Percentiles rank a stretch among this genome's conserved stretches.
phyloP scores from a whole-genome alignment of 306 rosid species.

The Cyamopsis tetragonoloba region DNA sequence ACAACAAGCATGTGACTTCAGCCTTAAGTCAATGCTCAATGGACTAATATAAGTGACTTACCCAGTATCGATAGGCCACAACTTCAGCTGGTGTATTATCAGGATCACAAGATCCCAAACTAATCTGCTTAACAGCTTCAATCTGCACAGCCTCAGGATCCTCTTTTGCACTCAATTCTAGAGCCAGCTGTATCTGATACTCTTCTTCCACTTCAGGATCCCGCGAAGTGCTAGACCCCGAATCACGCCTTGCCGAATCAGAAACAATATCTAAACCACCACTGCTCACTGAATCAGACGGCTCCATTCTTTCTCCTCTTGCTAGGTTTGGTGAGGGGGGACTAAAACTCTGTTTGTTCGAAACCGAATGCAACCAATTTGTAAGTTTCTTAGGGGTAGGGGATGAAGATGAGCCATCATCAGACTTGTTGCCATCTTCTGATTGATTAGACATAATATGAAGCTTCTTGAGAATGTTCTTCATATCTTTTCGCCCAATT shows the following conservation, averaged over 20 bases:
- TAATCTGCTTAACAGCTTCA: slow-evolving; percentile 98
- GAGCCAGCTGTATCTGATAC: slow-evolving; percentile 91
- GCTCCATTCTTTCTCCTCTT: slow-evolving; percentile 52
- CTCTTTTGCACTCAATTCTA: slow-evolving; percentile 93
- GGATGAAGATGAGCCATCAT: slow-evolving; percentile 49
- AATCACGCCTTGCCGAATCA: slow-evolving; percentile 57
- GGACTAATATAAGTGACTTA: slow-evolving; percentile 45
- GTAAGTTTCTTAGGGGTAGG: slow-evolving; percentile 51
- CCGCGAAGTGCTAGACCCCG: slow-evolving; percentile 70
- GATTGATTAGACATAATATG: slow-evolving; percentile 82
- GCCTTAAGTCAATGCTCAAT: slow-evolving; percentile 31
- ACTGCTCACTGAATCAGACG: slow-evolving; percentile 51
- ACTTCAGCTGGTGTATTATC: slow-evolving; percentile 94
- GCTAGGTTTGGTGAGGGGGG: slow-evolving; percentile 53
- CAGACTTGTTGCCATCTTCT: slow-evolving; percentile 49
- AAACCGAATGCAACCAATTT: slow-evolving; percentile 73
- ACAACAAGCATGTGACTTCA: slow-evolving; percentile 25
- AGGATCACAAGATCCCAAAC: slow-evolving; percentile 89
- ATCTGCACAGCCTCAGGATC: slow-evolving; percentile 99
- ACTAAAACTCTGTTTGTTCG: slow-evolving; percentile 54
- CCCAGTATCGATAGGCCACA: slow-evolving; percentile 93
- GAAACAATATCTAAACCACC: slow-evolving; percentile 53
- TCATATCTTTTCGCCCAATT: slow-evolving; percentile 56
- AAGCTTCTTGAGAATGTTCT: slow-evolving; percentile 90
- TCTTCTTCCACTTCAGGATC: slow-evolving; percentile 95